These are phyloP conservation scores for Kodamaea kaohsiungensis DNA, from an alignment of 805 yeast species.

Conservation along the genomic window DNA sequence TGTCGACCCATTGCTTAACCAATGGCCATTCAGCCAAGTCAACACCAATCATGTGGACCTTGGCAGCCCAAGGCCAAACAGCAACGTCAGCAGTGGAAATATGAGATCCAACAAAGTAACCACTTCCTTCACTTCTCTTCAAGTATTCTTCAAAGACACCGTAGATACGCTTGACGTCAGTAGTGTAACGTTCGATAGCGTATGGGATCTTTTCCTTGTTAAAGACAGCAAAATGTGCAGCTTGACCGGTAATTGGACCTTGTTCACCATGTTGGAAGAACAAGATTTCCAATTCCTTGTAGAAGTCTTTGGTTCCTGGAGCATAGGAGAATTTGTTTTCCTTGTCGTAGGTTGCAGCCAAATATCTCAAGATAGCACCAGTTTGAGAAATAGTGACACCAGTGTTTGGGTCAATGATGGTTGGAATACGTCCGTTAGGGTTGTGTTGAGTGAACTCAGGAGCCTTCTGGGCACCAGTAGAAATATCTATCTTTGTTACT, in stretches of 20 bases:
- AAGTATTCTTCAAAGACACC: constrained; percentile 56
- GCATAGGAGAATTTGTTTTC: constrained; percentile 48
- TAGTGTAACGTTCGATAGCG: constrained; percentile 51
- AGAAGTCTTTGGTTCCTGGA: constrained; percentile 43
- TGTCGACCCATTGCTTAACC: constrained; percentile 41
- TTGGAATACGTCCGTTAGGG: constrained; percentile 67
- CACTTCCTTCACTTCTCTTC: constrained; percentile 37
- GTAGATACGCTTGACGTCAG: constrained; percentile 54
- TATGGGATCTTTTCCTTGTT: constrained; percentile 56
- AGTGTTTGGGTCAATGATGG: constrained; percentile 42
- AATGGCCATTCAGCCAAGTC: constrained; percentile 41
- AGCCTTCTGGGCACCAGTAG: constrained; percentile 49
- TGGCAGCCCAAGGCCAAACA: constrained; percentile 46
- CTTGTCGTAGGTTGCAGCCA: constrained; percentile 61
- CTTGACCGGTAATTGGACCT: constrained; percentile 68
- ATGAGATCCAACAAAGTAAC: constrained; percentile 59
- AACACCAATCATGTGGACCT: constrained; percentile 20
- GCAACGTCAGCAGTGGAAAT: constrained; percentile 61
- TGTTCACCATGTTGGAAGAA: constrained; percentile 57
- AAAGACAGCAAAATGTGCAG: constrained; percentile 44
- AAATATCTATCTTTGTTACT: constrained; percentile 42
- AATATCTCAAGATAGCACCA: constrained; percentile 60
- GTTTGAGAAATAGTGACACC: constrained; percentile 57
- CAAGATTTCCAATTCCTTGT: constrained; percentile 53
- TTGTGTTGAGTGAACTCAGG: constrained; percentile 58